Percentiles rank a stretch among this genome's conserved stretches.
These are phyloP conservation scores for Sporisorium scitamineum DNA, from an alignment of 1,284 basidiomycete genomes.

Conservation along the genomic window DNA sequence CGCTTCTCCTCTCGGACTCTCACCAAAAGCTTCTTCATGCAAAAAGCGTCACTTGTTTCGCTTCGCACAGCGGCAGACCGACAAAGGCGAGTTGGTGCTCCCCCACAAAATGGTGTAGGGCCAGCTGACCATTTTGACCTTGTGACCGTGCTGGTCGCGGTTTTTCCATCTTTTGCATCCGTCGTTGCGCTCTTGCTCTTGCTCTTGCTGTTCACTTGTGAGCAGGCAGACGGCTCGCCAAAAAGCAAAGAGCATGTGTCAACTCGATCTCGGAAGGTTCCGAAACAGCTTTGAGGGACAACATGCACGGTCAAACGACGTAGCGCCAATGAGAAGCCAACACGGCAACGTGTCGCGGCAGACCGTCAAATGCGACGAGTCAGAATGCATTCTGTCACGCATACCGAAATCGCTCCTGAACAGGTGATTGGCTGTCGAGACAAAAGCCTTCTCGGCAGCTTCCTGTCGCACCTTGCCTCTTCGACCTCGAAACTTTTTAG, in stretches of 20 bases:
- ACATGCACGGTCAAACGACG: constrained; percentile 12
- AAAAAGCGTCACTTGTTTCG: too few relatives aligned
- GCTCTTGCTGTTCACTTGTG: not conserved
- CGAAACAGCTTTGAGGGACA: not conserved
- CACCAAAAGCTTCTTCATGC: not conserved
- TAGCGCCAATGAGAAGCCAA: constrained; percentile 5
- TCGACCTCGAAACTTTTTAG: not conserved
- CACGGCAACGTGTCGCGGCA: not conserved
- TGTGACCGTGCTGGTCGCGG: constrained; percentile 2
- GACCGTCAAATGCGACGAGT: constrained; percentile 1
- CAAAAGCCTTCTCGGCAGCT: not conserved
- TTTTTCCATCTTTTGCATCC: not conserved
- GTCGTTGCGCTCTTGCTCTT: not conserved
- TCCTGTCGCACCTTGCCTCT: too few relatives aligned
- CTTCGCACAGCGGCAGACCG: not conserved
- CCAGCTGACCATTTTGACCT: constrained; percentile 1
- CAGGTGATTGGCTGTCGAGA: constrained; percentile 1
- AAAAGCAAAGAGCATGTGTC: not conserved
- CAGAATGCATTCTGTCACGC: not conserved
- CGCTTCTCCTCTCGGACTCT: not conserved
- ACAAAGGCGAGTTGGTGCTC: not conserved
- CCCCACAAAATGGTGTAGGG: not conserved
- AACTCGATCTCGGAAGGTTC: constrained; percentile 2
- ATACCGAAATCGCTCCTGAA: not conserved
- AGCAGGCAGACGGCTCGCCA: not conserved